Evolutionary conservation across 495 filamentous ascomycete species (phyloP).

Genomic region (Xylaria cubensis): DNA sequence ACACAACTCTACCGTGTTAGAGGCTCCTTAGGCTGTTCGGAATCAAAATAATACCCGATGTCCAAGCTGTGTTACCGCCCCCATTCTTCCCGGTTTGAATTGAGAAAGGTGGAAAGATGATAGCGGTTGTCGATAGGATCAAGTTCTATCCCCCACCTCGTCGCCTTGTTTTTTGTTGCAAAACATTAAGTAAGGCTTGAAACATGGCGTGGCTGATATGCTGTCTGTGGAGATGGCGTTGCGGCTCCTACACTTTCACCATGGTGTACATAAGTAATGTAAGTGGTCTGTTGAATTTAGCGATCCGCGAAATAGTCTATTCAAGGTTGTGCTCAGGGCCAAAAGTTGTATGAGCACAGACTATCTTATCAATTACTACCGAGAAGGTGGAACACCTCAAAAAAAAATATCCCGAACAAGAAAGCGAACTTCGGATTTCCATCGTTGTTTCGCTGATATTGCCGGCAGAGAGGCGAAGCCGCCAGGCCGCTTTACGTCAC

Average conservation of each 20-base stretch:
- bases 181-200: background rate
- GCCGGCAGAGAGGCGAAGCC: background rate
- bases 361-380: background rate
- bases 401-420: background rate
- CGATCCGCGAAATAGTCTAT: background rate
- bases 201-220: background rate
- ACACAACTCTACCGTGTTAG: too few relatives aligned
- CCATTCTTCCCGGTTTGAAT: background rate
- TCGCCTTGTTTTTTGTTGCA: background rate
- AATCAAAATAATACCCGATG: background rate
- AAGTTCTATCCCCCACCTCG: background rate
- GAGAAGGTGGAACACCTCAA: background rate
- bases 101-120: background rate
- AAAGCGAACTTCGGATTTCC: background rate
- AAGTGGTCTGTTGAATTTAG: background rate
- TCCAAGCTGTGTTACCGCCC: background rate
- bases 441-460: background rate
- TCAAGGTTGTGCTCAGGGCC: background rate
- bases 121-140: background rate
- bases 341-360: background rate
- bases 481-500: conserved; percentile 14
- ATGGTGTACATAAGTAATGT: background rate
- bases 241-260: background rate
- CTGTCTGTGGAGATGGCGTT: background rate
- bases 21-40: background rate